Evolutionary conservation across 208 protist genomes (phyloP).

Genomic region (Vickermania spadyakhi): DNA sequence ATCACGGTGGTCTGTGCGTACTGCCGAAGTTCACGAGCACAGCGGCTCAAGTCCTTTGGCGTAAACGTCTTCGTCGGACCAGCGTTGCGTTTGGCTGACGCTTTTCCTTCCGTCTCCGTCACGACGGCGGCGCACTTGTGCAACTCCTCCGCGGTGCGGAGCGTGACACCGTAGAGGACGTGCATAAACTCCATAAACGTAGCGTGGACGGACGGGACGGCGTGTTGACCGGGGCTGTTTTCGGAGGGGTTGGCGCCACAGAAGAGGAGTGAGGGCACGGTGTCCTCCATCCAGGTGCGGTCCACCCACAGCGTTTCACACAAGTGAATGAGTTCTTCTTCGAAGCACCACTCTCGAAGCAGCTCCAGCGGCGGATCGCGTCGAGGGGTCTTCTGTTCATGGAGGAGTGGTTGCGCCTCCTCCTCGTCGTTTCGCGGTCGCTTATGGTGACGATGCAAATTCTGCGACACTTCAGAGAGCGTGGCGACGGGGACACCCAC

Average conservation of each 20-base stretch:
- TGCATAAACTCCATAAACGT: neutral
- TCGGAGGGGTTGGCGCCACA: no score
- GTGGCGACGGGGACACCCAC: neutral
- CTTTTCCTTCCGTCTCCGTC: neutral
- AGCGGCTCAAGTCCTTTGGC: neutral
- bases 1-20: neutral
- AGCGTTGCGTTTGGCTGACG: neutral
- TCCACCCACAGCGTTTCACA: no score
- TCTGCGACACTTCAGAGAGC: neutral
- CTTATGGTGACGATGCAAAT: neutral
- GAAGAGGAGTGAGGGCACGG: no score
- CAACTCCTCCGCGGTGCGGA: neutral
- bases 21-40: neutral
- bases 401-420: no score
- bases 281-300: no score
- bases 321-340: neutral
- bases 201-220: no score
- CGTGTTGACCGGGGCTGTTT: no score
- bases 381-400: no score
- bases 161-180: neutral
- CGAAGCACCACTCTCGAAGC: slow-evolving; percentile 2
- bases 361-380: no score
- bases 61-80: neutral
- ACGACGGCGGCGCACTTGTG: neutral
- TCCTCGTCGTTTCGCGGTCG: no score